phyloP scores from a whole-genome alignment of 495 filamentous ascomycete species.

The Hypomontagnella monticulosa region DNA sequence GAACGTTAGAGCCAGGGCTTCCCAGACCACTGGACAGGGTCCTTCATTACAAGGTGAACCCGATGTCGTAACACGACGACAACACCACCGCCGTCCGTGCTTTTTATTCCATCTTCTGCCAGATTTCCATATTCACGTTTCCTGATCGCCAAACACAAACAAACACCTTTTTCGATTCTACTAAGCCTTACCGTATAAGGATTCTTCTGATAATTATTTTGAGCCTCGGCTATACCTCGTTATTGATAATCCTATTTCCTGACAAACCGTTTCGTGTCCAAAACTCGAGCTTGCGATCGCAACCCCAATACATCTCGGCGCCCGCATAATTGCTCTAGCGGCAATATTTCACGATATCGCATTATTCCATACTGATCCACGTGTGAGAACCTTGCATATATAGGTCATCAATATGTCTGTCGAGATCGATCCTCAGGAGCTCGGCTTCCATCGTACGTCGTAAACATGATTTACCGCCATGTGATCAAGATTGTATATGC shows the following conservation, averaged over 20 bases:
- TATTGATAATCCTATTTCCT: conserved; percentile 37
- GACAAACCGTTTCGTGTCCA: conserved; percentile 1
- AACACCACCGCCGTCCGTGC: conserved; percentile 32
- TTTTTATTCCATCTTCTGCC: conserved; percentile 31
- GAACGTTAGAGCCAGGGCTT: conserved; percentile 21
- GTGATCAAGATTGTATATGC: conserved; percentile 9
- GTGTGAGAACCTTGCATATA: conserved; percentile 10
- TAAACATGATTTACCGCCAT: conserved; percentile 1
- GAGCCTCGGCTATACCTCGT: conserved; percentile 10
- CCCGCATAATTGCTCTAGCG: conserved; percentile 9
- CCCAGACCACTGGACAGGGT: conserved; percentile 30
- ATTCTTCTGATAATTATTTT: conserved; percentile 11
- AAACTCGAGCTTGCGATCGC: conserved; percentile 29
- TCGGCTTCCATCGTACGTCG: conserved; percentile 88
- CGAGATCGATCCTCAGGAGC: conserved; percentile 88
- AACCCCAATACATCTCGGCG: conserved; percentile 17
- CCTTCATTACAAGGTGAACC: conserved; percentile 16
- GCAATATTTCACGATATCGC: conserved; percentile 3
- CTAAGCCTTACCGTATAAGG: neutral
- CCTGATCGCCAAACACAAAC: conserved; percentile 12
- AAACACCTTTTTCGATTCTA: conserved; percentile 13
- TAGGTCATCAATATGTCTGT: conserved; percentile 78
- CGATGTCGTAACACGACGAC: conserved; percentile 41
- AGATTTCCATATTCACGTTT: conserved; percentile 38
- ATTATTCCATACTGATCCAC: neutral